Evolutionary conservation across 768 basidiomycete species (phyloP).

Genomic region (Psilocybe azurescens): DNA sequence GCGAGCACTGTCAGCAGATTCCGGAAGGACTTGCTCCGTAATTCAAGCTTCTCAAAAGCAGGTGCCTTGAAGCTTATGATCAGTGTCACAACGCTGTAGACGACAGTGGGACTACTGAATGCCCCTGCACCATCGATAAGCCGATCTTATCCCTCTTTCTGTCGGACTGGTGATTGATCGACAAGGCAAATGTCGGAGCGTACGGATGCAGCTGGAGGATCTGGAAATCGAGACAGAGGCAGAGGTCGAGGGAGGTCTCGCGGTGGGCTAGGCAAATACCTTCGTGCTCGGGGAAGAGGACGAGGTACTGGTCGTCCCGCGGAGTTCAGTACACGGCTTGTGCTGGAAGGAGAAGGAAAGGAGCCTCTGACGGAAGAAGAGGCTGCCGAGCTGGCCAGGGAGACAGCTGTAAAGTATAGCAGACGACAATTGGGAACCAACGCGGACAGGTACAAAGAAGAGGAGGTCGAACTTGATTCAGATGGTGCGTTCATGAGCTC

Average conservation of each 20-base stretch:
- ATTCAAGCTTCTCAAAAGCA: too few species aligned
- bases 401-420: constrained; percentile 56
- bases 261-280: constrained; percentile 76
- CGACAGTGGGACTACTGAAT: too few species aligned
- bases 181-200: background rate
- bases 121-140: too few species aligned
- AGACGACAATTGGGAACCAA: constrained; percentile 70
- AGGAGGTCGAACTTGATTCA: too few species aligned
- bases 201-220: constrained; percentile 1
- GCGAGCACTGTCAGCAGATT: too few species aligned
- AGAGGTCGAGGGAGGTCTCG: constrained; percentile 62
- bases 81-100: too few species aligned
- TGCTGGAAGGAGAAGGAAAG: constrained; percentile 62
- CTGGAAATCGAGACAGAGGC: constrained; percentile 35
- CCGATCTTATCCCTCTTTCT: too few species aligned
- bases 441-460: constrained; percentile 75
- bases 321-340: constrained; percentile 61
- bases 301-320: constrained; percentile 66
- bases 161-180: background rate
- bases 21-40: too few species aligned
- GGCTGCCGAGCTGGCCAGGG: constrained; percentile 55
- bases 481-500: too few species aligned
- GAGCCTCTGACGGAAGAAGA: constrained; percentile 46
- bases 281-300: constrained; percentile 74
- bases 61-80: too few species aligned